Base-by-base conservation (phyloP, 2,329 filamentous ascomycete genomes). In the Cladosporium phlei region DNA sequence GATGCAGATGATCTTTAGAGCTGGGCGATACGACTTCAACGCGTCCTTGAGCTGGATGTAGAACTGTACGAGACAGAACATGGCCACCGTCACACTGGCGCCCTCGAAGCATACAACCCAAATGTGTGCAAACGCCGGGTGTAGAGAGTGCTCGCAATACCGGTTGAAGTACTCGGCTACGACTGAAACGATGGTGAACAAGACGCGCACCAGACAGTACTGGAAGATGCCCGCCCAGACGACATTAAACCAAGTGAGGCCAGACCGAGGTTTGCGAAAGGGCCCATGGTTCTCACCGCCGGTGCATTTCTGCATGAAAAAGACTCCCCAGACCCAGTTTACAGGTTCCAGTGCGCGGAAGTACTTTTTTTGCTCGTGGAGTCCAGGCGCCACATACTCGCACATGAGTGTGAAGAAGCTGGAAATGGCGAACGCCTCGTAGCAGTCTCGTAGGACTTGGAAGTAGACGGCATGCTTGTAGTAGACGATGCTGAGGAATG, bases 41-140 rank as follows among this genome's bases (percentile, higher is more conserved):
- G 86, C 79, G 1, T 74, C 68, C 52, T 80, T 82, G 35, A 93
- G 73, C 65, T 94, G 87, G 22, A 86, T 65, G 65, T 95, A 95
- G 65, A 93, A 93, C 58, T 95, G 88, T 52, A 94, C 82, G 33
- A 95, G 68, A 63, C 85, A 90, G 69, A 86, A 93, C 86, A 95
- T 94, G 50, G 89, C 88, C 48, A 94, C 78, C 0, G 83, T 80
- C 29, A 94, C 86, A 2, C 85, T 83, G 17, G 79, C 52, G 56
- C 77, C 80, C 63, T 93, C 83, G 55, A 94, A 78, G 2, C 76
- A 73, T 59, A 86, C 73, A 5, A 88, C 83, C 88, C 88, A 95
- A 52, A 94, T 76, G 59, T 94, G 86, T n/a, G 80, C 80, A 68
- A 91, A 94, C 1, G 82, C 77, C 1, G 88, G 87, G 53, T 76